Base-by-base conservation (phyloP, 192 early-diverging fungal genomes). In the Haplosporangium gracile region DNA sequence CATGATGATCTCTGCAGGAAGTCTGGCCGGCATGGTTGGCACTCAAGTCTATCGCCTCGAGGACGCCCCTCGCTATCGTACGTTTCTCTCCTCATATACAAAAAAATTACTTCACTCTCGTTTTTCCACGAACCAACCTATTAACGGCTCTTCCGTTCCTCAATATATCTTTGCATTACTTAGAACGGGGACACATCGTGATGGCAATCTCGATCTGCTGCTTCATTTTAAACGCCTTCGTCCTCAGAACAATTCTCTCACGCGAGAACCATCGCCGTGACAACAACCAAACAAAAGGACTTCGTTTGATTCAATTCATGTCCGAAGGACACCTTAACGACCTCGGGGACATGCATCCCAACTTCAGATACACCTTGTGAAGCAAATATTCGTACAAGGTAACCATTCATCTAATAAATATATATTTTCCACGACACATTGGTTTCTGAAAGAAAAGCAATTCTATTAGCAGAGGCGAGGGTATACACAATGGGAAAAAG, bases 41-140 rank as follows among this genome's bases (percentile, higher is more conserved):
- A 90, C 92, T 29, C 93, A 94, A 70, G 90, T 94, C 63, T 94
- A 94, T 49, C 85, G 90, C n/a, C 65, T 78, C 7, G 43, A 60
- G 8, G 92, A 94, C 38, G 82, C 77, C 0, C 93, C 93, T 20
- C 83, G 89, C 29, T 94, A 91, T 47, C 71, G 82, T 83, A 83
- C n/a, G 68, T 38, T 78, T 26, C 20, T 10, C 29, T 29, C 16
- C 71, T 32, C 45, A 22, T 3, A 11, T 5, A 13, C 43, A 16
- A 4, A 24, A 16, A 39, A 6, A 7, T 20, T 20, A 24, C 16
- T 20, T 26, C 26, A 22, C 22, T 4, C 36, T 71, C 26, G 8
- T 29, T 1, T 68, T 26, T 16, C 16, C 32, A 10, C 34, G 18
- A 40, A 11, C 39, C 15, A 71, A 43, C 39, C 8, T 32, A 65